These are phyloP conservation scores for Vitis hybrid DNA, from an alignment of 177 flowering plant genomes.

Conservation along the genomic window DNA sequence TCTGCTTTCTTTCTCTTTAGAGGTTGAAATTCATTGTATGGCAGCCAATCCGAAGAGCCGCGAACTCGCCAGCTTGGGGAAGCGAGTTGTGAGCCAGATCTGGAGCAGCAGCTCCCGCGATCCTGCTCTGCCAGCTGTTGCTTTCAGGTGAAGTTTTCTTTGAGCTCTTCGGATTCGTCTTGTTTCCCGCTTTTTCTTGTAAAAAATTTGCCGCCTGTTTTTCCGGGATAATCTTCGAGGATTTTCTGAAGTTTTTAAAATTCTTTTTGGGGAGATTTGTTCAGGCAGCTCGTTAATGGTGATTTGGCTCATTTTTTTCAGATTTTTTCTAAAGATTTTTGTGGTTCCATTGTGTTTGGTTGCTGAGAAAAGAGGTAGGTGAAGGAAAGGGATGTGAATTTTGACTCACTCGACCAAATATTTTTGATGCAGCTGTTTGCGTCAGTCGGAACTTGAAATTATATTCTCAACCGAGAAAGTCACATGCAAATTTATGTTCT, in stretches of 20 bases:
- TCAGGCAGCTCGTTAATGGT: too few species aligned
- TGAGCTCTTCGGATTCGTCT: neutral
- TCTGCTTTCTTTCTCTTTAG: neutral
- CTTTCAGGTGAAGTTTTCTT: conserved; percentile 15
- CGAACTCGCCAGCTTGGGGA: conserved; percentile 48
- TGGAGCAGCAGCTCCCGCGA: conserved; percentile 19
- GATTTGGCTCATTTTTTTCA: too few species aligned
- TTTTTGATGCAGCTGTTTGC: too few species aligned
- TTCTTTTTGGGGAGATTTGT: too few species aligned
- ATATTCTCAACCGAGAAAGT: too few species aligned
- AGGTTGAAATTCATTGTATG: conserved; percentile 34
- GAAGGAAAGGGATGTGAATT: too few species aligned
- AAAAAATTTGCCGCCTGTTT: neutral
- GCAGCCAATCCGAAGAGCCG: conserved; percentile 55
- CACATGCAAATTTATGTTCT: too few species aligned
- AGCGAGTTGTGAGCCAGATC: conserved; percentile 46
- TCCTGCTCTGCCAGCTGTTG: conserved; percentile 16
- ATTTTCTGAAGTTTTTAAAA: neutral
- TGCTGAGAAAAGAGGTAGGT: too few species aligned
- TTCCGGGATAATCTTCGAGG: neutral
- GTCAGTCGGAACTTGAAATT: too few species aligned
- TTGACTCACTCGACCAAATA: too few species aligned
- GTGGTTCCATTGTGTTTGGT: too few species aligned
- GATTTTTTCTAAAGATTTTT: too few species aligned
- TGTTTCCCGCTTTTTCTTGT: neutral